Evolutionary conservation across 306 rosid species (phyloP).

Genomic region (Vigna trinervia): DNA sequence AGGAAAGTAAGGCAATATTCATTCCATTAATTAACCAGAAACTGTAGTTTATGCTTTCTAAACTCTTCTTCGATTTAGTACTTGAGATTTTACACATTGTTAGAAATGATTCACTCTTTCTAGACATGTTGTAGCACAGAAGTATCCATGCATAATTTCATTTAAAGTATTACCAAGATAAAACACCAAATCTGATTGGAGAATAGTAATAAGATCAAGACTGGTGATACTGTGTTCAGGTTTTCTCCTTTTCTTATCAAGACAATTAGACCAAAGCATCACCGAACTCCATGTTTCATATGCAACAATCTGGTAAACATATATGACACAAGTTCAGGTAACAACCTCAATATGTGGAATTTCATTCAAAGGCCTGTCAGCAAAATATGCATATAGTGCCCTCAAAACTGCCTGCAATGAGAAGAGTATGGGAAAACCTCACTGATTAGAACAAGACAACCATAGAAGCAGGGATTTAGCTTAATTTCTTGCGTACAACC

Average conservation of each 20-base stretch:
- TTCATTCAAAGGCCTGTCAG: conserved; percentile 94
- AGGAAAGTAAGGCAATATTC: no score
- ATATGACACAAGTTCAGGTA: conserved; percentile 2
- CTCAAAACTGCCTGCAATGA: conserved; percentile 91
- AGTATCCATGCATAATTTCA: no score
- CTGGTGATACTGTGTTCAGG: no score
- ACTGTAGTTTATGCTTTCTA: no score
- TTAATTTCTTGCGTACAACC: conserved; percentile 53
- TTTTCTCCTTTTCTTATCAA: background rate
- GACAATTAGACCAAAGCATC: conserved; percentile 21
- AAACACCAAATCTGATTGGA: no score
- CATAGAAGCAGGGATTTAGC: conserved; percentile 26
- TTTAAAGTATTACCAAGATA: no score
- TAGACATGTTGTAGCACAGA: no score
- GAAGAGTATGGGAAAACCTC: conserved; percentile 26
- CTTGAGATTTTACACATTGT: no score
- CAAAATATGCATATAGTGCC: conserved; percentile 96
- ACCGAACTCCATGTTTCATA: conserved; percentile 16
- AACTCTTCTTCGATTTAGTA: no score
- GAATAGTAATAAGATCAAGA: no score
- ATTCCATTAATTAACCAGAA: no score
- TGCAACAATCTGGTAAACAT: conserved; percentile 15
- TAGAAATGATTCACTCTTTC: no score
- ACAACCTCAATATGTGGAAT: conserved; percentile 98
- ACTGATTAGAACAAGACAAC: conserved; percentile 35